Base-by-base conservation (phyloP, 768 basidiomycete species). In the Naganishia onofrii region DNA sequence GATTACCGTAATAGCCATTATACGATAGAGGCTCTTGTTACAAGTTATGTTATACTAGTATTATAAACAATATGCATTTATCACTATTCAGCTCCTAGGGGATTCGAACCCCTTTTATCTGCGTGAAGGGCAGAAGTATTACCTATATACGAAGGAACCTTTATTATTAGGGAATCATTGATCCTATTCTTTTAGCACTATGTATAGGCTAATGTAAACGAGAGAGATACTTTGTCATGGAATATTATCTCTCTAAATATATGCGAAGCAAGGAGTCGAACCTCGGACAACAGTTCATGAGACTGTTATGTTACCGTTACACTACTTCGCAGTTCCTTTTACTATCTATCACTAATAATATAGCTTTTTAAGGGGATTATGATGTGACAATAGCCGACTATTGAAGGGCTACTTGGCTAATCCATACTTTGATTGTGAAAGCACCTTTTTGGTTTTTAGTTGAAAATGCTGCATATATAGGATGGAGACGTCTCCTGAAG, bases 281-380 rank as follows among this genome's bases (percentile, higher is more conserved):
- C 57, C 57, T 42, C 38, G 57, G 31, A 60, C 57, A 60, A 60
- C 29, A 60, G 57, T 34, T 60, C 57, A 60, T 60, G 57, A 60
- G 57, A 36, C 57, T 60, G 57, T 60, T 60, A 60, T 60, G 57
- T 29, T 60, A 60, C 57, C 57, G 31, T 60, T 60, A 60, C 57
- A 60, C 32, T 60, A 60, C 57, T 60, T 60, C 57, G 57, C 57
- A 34, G 31, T 60, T 60, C 38, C 32, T 60, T 42, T 60, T 60
- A 34, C 32, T 10, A 15, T 8, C 9, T 36, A n/a, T n/a, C n/a
- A n/a, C n/a, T n/a, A n/a, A n/a, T 60, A 15, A 46, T 46, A 17
- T 46, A 46, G 21, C 7, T 8, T 15, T n/a, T n/a, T n/a, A n/a
- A 17, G 44, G 44, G 44, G 44, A 46, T 46, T 46, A 46, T 46